Evolutionary conservation across 2,329 filamentous ascomycete genomes (phyloP), one percentile per base, ranked within the genome.

Genomic region (Hypoxylon sp.): DNA sequence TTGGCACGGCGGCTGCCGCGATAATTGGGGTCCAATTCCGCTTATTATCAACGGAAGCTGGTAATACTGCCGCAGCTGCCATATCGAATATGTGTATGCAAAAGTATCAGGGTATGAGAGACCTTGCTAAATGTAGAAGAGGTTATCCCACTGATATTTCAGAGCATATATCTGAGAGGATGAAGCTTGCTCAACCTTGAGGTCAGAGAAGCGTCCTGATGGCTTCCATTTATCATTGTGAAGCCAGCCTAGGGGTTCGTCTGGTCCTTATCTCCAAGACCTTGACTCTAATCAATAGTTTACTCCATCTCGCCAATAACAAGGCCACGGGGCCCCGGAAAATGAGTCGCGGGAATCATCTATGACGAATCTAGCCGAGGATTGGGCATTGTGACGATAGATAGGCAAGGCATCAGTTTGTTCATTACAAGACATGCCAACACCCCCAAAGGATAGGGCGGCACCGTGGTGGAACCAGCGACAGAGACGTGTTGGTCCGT

Each of bases 21-120:
- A 77, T 76, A 46, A 75, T 75, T n/a, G 75, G 75, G 14, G 58
- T 68, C 69, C 69, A 74, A 53, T 50, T 69, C 32, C 60, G 60
- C 50, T 75, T 73, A 17, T 32, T 25, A 17, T 53, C 32, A 41
- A 51, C 43, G 23, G 70, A 19, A 2, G 52, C 45, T 49, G 74
- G 60, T 38, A 72, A 38, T 14, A 70, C 62, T 45, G 61, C 66
- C 32, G 72, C 68, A 7, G 74, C 65, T 36, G 75, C 73, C 74
- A 77, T 75, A 28, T 43, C 65, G 59, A 53, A 57, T 43, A 43
- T 57, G 19, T 32, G 19, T 56, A 46, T 61, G 28, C 13, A 19
- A 13, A 34, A 45, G 46, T 69, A 61, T 56, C 10, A 36, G 21
- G 53, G 14, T 19, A 55, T 38, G 30, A 17, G 48, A 19, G 28